These are phyloP conservation scores for Mortierella sp. DNA, from an alignment of 371 early-diverging fungal species.

Conservation along the genomic window DNA sequence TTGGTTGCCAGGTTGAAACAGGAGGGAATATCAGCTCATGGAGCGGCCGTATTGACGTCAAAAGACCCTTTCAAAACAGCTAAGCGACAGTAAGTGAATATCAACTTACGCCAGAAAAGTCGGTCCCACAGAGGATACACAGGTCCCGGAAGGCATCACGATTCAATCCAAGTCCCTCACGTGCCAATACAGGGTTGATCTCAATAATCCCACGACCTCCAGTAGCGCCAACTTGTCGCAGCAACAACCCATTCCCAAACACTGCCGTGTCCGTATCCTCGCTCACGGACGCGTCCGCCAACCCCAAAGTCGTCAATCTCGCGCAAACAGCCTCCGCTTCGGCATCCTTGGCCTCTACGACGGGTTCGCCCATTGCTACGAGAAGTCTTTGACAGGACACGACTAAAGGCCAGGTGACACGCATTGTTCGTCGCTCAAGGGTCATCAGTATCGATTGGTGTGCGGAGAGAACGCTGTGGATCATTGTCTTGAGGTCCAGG, in stretches of 20 bases:
- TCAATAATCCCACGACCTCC: constrained; percentile 58
- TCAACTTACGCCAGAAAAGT: constrained; percentile 67
- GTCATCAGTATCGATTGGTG: constrained; percentile 32
- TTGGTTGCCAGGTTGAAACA: no score
- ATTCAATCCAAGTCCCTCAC: constrained; percentile 65
- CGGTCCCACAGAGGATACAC: constrained; percentile 88
- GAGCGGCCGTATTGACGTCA: no score
- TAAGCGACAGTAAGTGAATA: not conserved
- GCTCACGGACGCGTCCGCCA: constrained; percentile 71
- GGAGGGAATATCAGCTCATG: no score
- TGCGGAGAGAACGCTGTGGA: constrained; percentile 29
- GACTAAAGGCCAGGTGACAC: constrained; percentile 64
- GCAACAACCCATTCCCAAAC: constrained; percentile 70
- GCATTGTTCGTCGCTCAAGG: constrained; percentile 66
- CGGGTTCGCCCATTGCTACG: constrained; percentile 64
- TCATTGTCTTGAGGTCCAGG: constrained; percentile 28
- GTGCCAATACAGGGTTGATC: constrained; percentile 70
- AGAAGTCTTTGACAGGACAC: constrained; percentile 68
- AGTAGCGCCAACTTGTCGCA: constrained; percentile 65
- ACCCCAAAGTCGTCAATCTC: constrained; percentile 60
- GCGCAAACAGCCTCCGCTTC: constrained; percentile 84
- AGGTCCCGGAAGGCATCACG: constrained; percentile 75
- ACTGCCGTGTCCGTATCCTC: constrained; percentile 79
- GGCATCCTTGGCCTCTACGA: constrained; percentile 62
- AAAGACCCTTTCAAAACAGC: no score